Conservation (phyloP, 495 filamentous ascomycete species). For the Filosporella fistucella region DNA sequence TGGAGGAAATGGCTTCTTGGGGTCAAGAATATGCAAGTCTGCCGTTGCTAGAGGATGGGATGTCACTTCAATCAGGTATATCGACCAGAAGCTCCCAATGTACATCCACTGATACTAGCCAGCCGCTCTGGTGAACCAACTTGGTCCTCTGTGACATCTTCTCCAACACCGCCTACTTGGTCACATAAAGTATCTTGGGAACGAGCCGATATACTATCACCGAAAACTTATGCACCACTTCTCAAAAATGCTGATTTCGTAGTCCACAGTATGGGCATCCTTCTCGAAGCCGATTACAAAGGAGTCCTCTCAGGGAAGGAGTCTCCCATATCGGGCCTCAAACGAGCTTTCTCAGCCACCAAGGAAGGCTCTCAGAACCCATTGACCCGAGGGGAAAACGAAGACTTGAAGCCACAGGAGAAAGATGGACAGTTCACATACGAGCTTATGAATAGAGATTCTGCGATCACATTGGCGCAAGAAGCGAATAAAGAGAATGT, state of each 20-base stretch:
- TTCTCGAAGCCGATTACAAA: constrained; percentile 99
- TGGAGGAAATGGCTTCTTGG: constrained; percentile 94
- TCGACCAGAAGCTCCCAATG: background rate
- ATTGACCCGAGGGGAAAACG: constrained; percentile 46
- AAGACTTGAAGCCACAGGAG: constrained; percentile 59
- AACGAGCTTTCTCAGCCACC: constrained; percentile 66
- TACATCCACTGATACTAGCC: constrained; percentile 2
- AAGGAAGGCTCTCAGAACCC: constrained; percentile 66
- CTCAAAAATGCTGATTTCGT: constrained; percentile 75
- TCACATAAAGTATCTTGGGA: constrained; percentile 79
- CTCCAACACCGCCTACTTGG: constrained; percentile 71
- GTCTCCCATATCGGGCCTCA: constrained; percentile 67
- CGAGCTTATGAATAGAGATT: constrained; percentile 95
- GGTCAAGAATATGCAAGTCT: constrained; percentile 86
- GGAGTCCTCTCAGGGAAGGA: constrained; percentile 79
- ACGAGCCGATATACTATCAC: constrained; percentile 79
- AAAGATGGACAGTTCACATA: constrained; percentile 79
- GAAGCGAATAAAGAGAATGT: constrained; percentile 64
- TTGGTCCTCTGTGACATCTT: constrained; percentile 77
- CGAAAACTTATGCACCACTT: constrained; percentile 66
- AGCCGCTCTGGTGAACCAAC: constrained; percentile 86
- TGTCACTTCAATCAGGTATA: constrained; percentile 82
- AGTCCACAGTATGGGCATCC: constrained; percentile 89
- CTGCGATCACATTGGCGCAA: constrained; percentile 76
- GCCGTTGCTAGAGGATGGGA: constrained; percentile 79